A percentile compares a stretch with the other conserved stretches of the same genome.
These are phyloP conservation scores for Solanum tarijense DNA, from an alignment of 257 asterid genomes.

Conservation along the genomic window DNA sequence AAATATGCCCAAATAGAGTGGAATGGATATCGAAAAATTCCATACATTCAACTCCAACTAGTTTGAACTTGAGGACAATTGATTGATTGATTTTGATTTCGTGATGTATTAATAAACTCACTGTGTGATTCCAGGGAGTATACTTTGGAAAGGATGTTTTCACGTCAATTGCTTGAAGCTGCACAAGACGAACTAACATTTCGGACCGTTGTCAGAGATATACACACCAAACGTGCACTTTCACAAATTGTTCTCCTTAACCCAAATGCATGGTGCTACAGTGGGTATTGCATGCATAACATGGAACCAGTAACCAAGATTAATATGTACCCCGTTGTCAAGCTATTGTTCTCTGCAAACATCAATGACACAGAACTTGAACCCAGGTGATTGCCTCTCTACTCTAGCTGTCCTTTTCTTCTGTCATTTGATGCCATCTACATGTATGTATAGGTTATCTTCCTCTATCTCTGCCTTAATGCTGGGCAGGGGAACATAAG, in stretches of 20 bases:
- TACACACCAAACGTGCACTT: conserved; percentile 41
- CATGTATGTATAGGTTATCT: not conserved
- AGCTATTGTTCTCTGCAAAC: conserved; percentile 55
- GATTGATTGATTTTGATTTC: not conserved
- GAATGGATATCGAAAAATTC: not conserved
- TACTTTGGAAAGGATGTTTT: conserved; percentile 64
- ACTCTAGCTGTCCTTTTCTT: not conserved
- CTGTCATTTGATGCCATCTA: not conserved
- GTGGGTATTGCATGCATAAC: conserved; percentile 33
- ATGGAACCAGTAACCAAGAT: conserved; percentile 35
- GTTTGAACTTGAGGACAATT: not conserved
- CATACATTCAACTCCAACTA: not conserved
- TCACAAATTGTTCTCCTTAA: conserved; percentile 73
- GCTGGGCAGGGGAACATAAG: not conserved
- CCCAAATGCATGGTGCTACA: conserved; percentile 71
- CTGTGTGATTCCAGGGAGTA: conserved; percentile 41
- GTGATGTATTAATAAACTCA: not conserved
- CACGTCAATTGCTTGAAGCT: conserved; percentile 65
- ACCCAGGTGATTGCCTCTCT: conserved; percentile 37
- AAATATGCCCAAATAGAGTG: not conserved
- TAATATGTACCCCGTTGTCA: conserved; percentile 48
- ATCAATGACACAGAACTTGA: conserved; percentile 27
- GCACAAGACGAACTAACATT: conserved; percentile 80
- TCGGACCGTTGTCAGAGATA: conserved; percentile 70
- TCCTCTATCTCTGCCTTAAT: not conserved